These are phyloP conservation scores for Colletotrichum caudatum DNA, from an alignment of 2,329 filamentous ascomycete species.

Conservation along the genomic window DNA sequence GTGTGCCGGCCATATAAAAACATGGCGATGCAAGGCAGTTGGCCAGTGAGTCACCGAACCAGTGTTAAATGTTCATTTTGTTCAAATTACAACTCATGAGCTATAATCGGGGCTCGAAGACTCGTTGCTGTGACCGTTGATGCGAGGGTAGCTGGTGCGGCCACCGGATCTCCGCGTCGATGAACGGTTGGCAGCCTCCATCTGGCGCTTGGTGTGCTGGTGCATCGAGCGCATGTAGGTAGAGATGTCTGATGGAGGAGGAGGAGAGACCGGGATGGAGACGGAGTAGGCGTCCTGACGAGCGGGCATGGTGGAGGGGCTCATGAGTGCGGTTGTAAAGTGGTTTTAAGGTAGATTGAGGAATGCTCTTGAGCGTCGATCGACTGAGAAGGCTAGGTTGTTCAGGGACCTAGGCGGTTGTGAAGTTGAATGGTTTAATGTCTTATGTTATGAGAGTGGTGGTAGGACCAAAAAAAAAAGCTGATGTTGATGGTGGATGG, in stretches of 20 bases:
- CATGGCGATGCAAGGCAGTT: background rate
- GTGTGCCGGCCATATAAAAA: background rate
- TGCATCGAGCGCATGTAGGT: constrained; percentile 73
- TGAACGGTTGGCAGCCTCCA: constrained; percentile 67
- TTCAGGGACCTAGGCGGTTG: background rate
- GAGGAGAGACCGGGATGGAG: constrained; percentile 53
- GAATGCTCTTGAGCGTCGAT: background rate
- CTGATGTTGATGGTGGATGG: background rate
- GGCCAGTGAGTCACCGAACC: background rate
- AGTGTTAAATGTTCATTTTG: background rate
- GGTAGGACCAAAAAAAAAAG: background rate
- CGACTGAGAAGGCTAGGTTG: background rate
- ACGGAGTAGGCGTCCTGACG: constrained; percentile 52
- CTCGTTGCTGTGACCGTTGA: constrained; percentile 46
- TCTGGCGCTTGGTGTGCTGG: constrained; percentile 73
- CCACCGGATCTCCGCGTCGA: constrained; percentile 48
- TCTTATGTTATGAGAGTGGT: too few relatives aligned
- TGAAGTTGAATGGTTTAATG: background rate
- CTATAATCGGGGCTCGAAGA: constrained; percentile 24
- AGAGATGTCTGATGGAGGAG: constrained; percentile 61
- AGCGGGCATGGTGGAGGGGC: constrained; percentile 52
- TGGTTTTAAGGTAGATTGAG: background rate
- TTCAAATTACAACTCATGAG: background rate
- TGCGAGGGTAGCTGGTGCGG: constrained; percentile 40
- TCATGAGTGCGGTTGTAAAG: constrained; percentile 23